phyloP scores from a whole-genome alignment of 139 green algal species.

The Chlorella vulgaris region DNA sequence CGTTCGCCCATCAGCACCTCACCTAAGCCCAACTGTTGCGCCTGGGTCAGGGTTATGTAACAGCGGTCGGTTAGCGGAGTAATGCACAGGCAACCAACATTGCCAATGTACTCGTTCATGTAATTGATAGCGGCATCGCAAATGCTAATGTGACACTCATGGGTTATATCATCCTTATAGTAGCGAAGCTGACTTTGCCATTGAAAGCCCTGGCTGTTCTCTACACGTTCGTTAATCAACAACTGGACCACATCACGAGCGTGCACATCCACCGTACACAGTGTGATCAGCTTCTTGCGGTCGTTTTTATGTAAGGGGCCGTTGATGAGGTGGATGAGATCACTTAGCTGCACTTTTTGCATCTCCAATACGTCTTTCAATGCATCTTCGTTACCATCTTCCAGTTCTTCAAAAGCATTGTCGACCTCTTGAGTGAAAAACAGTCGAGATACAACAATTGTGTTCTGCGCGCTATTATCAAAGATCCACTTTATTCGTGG shows the following conservation, averaged over 20 bases:
- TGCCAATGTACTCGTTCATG: conserved; percentile 94
- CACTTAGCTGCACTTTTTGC: conserved; percentile 78
- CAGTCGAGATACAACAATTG: conserved; percentile 83
- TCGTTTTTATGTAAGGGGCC: conserved; percentile 77
- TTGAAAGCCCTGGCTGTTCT: conserved; percentile 80
- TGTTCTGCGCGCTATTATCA: conserved; percentile 86
- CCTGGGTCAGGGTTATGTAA: conserved; percentile 96
- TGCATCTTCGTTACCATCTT: conserved; percentile 93
- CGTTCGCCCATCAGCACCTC: too few species aligned
- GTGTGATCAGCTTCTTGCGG: conserved; percentile 93
- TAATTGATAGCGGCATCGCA: conserved; percentile 92
- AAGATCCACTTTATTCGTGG: conserved; percentile 85
- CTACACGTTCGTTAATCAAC: conserved; percentile 85
- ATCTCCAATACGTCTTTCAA: conserved; percentile 71
- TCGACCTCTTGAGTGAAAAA: conserved; percentile 89
- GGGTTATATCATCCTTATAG: conserved; percentile 62
- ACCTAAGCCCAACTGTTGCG: conserved; percentile 84
- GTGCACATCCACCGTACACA: conserved; percentile 96
- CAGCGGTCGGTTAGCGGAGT: conserved; percentile 95
- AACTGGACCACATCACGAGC: conserved; percentile 88
- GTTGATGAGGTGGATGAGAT: conserved; percentile 91
- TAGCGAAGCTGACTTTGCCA: conserved; percentile 96
- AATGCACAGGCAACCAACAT: conserved; percentile 93
- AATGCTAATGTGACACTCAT: conserved; percentile 74
- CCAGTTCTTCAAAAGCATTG: conserved; percentile 89